Conservation (phyloP, 2,329 filamentous ascomycete genomes). For the Neurospora crassa region DNA sequence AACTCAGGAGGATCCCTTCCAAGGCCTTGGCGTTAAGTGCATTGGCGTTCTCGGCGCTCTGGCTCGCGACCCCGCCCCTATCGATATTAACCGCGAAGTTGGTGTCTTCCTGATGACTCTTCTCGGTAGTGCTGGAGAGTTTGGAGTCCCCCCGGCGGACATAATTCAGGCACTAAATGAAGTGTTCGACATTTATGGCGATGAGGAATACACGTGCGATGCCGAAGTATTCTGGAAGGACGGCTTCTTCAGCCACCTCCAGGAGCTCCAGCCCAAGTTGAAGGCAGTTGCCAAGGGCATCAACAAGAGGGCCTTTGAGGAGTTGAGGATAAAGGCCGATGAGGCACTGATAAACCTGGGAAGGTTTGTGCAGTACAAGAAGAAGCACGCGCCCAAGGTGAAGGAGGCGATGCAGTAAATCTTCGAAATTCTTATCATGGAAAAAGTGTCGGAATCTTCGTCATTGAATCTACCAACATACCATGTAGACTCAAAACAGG, state of each 20-base stretch:
- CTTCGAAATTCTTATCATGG: neutral
- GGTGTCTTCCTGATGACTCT: slow-evolving; percentile 52
- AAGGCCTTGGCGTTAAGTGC: slow-evolving; percentile 54
- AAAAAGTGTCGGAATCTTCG: neutral
- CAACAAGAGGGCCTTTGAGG: slow-evolving; percentile 47
- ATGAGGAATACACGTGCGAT: slow-evolving; percentile 50
- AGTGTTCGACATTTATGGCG: slow-evolving; percentile 57
- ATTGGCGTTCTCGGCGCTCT: slow-evolving; percentile 57
- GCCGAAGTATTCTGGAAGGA: slow-evolving; percentile 55
- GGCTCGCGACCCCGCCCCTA: slow-evolving; percentile 43
- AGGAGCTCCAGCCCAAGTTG: slow-evolving; percentile 42
- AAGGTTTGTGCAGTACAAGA: slow-evolving; percentile 57
- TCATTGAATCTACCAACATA: neutral
- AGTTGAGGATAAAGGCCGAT: slow-evolving; percentile 50
- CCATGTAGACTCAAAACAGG: neutral
- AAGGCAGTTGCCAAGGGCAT: slow-evolving; percentile 49
- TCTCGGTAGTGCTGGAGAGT: slow-evolving; percentile 39
- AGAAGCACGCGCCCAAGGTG: slow-evolving; percentile 37
- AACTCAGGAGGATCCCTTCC: slow-evolving; percentile 43
- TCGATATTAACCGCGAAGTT: slow-evolving; percentile 50
- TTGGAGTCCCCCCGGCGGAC: slow-evolving; percentile 42
- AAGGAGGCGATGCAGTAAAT: neutral
- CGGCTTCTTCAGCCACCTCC: slow-evolving; percentile 48
- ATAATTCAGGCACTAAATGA: slow-evolving; percentile 56
- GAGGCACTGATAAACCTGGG: slow-evolving; percentile 51